Evolutionary conservation across 2,329 filamentous ascomycete species (phyloP).

Genomic region (Trichoderma hamatum): DNA sequence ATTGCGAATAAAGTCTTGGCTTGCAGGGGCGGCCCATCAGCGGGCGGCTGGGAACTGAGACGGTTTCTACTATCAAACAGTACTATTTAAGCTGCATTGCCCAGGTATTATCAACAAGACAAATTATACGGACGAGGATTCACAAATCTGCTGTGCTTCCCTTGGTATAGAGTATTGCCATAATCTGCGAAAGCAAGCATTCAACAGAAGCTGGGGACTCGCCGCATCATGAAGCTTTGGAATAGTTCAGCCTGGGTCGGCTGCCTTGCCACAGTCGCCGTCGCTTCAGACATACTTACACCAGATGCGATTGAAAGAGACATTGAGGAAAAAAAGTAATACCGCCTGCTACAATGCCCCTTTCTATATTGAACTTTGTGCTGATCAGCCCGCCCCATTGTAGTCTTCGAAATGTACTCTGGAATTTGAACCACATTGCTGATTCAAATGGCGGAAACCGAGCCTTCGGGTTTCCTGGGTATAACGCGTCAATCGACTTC

Average conservation of each 20-base stretch:
- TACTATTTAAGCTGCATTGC: neutral
- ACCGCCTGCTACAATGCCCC: neutral
- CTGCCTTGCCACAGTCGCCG: constrained; percentile 26
- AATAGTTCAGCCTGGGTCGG: constrained; percentile 26
- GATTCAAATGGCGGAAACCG: constrained; percentile 60
- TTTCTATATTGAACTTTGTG: neutral
- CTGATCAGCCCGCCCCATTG: constrained; percentile 32
- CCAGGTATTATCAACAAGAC: neutral
- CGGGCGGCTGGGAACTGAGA: neutral
- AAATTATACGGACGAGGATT: neutral
- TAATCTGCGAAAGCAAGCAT: neutral
- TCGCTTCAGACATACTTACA: constrained; percentile 42
- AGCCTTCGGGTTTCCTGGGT: constrained; percentile 62
- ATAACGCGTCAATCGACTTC: constrained; percentile 60
- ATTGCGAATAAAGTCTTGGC: constrained; percentile 16
- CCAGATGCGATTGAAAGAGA: constrained; percentile 46
- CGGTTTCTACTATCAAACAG: neutral
- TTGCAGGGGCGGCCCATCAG: constrained; percentile 2
- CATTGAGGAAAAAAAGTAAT: constrained; percentile 34
- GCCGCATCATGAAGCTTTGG: constrained; percentile 31
- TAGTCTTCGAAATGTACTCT: constrained; percentile 56
- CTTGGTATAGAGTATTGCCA: neutral
- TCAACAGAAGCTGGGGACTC: neutral
- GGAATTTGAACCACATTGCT: constrained; percentile 57
- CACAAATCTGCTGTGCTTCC: neutral